Percentiles rank a stretch among this genome's conserved stretches.
phyloP scores from a whole-genome alignment of 2,329 filamentous ascomycete species.

The Colletotrichum gigasporum region DNA sequence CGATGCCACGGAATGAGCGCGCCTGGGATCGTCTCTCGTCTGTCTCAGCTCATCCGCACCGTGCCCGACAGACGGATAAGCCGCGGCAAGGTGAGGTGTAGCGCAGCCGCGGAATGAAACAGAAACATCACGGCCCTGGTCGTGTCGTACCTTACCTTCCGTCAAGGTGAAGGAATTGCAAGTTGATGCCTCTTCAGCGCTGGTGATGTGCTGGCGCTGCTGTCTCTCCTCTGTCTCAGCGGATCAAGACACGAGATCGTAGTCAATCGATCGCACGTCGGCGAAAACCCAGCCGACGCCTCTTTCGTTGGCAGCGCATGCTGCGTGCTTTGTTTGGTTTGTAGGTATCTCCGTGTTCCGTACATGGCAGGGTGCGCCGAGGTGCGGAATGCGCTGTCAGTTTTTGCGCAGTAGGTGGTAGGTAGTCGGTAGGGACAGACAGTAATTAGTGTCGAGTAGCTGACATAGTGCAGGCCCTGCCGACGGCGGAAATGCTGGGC shows the following conservation, averaged over 20 bases:
- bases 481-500: slow-evolving; percentile 7
- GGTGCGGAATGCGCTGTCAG: background rate
- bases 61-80: slow-evolving; percentile 12
- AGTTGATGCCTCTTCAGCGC: slow-evolving; percentile 24
- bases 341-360: too few species aligned
- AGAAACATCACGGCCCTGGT: too few species aligned
- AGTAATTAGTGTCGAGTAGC: too few species aligned
- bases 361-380: background rate
- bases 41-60: slow-evolving; percentile 1
- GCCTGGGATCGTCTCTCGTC: slow-evolving; percentile 24
- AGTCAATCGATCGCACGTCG: slow-evolving; percentile 23
- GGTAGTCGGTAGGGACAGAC: too few species aligned
- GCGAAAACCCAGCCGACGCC: slow-evolving; percentile 25
- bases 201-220: slow-evolving; percentile 18
- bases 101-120: slow-evolving; percentile 24
- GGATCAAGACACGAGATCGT: slow-evolving; percentile 29
- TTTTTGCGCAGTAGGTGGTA: too few species aligned
- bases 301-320: background rate
- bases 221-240: slow-evolving; percentile 31
- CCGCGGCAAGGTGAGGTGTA: slow-evolving; percentile 27
- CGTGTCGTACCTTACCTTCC: too few species aligned
- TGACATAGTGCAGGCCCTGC: slow-evolving; percentile 9
- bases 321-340: too few species aligned
- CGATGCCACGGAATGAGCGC: slow-evolving; percentile 31
- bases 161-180: background rate